A percentile compares a stretch with the other conserved stretches of the same genome.
phyloP scores from a whole-genome alignment of 2,329 filamentous ascomycete genomes.

The Sporothrix phasma region DNA sequence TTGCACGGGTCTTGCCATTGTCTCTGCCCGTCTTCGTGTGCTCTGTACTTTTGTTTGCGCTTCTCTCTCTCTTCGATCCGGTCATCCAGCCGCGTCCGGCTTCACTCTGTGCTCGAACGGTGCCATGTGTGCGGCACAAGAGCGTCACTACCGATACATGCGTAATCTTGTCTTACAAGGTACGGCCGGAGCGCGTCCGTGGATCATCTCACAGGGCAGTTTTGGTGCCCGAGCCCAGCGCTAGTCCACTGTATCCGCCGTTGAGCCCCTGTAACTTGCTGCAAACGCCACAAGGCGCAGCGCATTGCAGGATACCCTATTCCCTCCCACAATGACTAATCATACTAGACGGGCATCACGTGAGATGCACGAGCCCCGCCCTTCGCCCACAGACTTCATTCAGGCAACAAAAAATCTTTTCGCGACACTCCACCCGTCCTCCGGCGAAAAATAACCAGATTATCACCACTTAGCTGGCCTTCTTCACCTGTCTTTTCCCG shows the following conservation, averaged over 20 bases:
- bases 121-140: neutral
- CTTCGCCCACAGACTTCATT: constrained; percentile 12
- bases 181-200: neutral
- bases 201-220: neutral
- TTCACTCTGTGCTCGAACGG: neutral
- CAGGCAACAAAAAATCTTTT: constrained; percentile 16
- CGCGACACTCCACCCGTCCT: constrained; percentile 6
- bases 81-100: neutral
- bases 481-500: constrained; percentile 8
- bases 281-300: neutral
- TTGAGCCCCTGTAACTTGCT: neutral
- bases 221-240: neutral
- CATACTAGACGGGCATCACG: neutral
- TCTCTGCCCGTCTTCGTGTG: neutral
- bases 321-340: constrained; percentile 6
- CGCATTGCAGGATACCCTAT: neutral
- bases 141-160: neutral
- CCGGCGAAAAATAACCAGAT: constrained; percentile 9
- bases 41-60: neutral
- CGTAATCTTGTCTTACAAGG: too few species aligned
- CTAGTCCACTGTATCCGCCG: neutral
- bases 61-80: neutral
- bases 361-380: constrained; percentile 15
- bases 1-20: constrained; percentile 2
- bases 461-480: constrained; percentile 8